These are phyloP conservation scores for Fremontodendron californicum DNA, from an alignment of 345 rosid species.

Conservation along the genomic window DNA sequence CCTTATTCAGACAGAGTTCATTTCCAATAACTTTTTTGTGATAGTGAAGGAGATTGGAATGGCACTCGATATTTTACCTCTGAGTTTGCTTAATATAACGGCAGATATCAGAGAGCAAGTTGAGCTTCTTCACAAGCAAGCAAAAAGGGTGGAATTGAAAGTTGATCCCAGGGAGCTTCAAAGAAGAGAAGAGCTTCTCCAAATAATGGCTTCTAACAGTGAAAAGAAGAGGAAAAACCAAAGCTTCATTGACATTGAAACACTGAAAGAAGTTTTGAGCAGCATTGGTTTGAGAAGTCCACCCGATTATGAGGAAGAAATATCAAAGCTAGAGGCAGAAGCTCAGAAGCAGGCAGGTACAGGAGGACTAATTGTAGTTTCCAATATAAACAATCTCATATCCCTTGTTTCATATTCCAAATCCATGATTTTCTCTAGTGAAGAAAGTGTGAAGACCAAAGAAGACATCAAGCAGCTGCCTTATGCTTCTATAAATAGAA, in stretches of 20 bases:
- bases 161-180: conserved; percentile 40
- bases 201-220: conserved; percentile 36
- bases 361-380: conserved; percentile 56
- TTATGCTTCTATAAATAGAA: conserved; percentile 11
- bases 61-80: conserved; percentile 61
- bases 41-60: conserved; percentile 60
- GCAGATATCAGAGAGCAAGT: conserved; percentile 60
- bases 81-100: conserved; percentile 43
- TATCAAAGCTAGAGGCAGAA: conserved; percentile 48
- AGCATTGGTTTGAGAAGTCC: conserved; percentile 42
- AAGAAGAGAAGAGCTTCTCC: conserved; percentile 43
- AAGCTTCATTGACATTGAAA: conserved; percentile 29
- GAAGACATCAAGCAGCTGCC: conserved; percentile 27
- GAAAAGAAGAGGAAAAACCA: conserved; percentile 39
- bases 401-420: conserved; percentile 48
- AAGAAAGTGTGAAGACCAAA: conserved; percentile 26
- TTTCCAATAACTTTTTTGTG: conserved; percentile 50
- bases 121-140: conserved; percentile 62
- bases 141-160: conserved; percentile 42
- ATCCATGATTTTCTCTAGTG: conserved; percentile 31
- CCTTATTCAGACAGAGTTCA: conserved; percentile 32
- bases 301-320: conserved; percentile 49
- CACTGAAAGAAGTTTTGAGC: conserved; percentile 35
- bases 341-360: conserved; percentile 64
- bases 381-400: conserved; percentile 57